Evolutionary conservation across 345 rosid species (phyloP).

Genomic region (Gossypium thurberi): DNA sequence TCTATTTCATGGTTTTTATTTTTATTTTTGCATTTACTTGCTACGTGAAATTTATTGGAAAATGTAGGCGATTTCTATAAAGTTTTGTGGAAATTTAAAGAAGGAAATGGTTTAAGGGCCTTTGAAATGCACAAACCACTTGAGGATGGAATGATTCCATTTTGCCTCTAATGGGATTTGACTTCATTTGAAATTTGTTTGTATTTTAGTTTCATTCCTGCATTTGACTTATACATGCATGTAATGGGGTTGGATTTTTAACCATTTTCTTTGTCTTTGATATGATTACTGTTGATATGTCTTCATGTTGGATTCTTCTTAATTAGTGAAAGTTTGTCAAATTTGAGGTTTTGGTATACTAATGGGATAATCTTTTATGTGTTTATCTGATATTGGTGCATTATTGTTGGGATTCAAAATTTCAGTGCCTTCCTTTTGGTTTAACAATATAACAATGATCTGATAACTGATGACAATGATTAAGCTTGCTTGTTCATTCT

Average conservation of each 20-base stretch:
- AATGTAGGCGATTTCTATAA: neutral
- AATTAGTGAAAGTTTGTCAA: neutral
- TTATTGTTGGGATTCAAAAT: neutral
- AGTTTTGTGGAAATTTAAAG: neutral
- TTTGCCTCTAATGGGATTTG: neutral
- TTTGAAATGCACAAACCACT: neutral
- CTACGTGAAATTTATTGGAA: neutral
- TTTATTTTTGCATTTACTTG: neutral
- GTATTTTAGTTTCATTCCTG: neutral
- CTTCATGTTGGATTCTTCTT: neutral
- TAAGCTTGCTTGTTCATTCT: neutral
- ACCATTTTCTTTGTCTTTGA: neutral
- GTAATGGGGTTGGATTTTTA: no score
- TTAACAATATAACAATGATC: no score
- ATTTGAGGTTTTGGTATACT: neutral
- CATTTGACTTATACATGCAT: neutral
- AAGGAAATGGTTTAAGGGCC: neutral
- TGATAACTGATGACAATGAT: no score
- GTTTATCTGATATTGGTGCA: neutral
- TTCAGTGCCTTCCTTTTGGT: neutral
- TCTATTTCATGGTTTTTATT: neutral
- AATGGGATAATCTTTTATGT: neutral
- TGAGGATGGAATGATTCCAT: neutral
- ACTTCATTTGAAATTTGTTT: no score
- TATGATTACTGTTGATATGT: neutral